These are phyloP conservation scores for Musa troglodytarum DNA, from an alignment of 176 grass and related monocot species.

Conservation along the genomic window DNA sequence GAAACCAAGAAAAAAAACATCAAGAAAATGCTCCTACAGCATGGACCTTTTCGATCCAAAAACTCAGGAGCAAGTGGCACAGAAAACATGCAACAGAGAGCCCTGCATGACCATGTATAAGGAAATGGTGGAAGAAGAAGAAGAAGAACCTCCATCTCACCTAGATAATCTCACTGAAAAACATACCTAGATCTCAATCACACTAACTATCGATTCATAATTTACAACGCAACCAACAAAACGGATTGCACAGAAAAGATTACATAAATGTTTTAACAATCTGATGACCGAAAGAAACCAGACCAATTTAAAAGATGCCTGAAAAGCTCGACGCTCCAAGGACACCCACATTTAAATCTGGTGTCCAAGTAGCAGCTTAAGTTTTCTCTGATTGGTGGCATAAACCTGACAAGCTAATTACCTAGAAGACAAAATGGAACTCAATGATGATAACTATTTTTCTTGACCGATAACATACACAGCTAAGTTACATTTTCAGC, in stretches of 20 bases:
- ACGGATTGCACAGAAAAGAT: background rate
- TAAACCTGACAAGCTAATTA: background rate
- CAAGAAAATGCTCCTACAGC: no score
- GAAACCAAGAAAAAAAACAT: no score
- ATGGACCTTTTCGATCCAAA: background rate
- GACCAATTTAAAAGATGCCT: background rate
- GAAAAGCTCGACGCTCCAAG: background rate
- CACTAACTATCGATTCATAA: background rate
- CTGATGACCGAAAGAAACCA: background rate
- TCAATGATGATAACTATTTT: background rate
- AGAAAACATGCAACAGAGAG: background rate
- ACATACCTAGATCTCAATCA: background rate
- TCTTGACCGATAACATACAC: background rate
- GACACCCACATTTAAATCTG: background rate
- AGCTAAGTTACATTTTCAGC: background rate
- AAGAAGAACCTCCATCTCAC: background rate
- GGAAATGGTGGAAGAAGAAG: background rate
- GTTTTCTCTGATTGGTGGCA: background rate
- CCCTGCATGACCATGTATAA: background rate
- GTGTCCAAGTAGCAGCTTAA: background rate
- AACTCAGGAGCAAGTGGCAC: background rate
- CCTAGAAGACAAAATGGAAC: background rate
- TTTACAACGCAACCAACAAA: slow-evolving; percentile 1
- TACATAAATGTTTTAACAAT: background rate
- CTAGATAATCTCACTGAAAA: background rate